Conservation (phyloP, 345 rosid species). For the Erodium maritimum region DNA sequence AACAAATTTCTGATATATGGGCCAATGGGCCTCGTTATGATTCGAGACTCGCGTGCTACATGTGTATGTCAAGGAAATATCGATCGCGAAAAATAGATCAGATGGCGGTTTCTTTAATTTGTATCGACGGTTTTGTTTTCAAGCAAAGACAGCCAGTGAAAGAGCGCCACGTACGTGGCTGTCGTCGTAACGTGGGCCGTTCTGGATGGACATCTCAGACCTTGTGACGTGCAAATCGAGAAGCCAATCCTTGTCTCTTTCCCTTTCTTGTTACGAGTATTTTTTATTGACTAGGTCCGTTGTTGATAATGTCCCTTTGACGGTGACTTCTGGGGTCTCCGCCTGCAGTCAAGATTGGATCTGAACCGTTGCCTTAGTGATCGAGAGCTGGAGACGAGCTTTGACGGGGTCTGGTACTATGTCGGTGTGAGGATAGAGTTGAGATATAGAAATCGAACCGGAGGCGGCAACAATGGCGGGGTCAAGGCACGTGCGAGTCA, state of each 20-base stretch:
- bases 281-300: neutral
- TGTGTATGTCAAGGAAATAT: neutral
- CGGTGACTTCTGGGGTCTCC: neutral
- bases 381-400: neutral
- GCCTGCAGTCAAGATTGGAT: neutral
- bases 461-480: neutral
- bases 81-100: neutral
- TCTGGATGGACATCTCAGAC: neutral
- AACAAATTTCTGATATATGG: neutral
- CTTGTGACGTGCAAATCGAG: neutral
- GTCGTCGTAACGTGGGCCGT: constrained; percentile 3
- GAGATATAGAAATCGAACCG: neutral
- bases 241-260: neutral
- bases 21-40: too few relatives aligned
- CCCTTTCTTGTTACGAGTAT: neutral
- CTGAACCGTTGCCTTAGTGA: neutral
- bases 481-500: neutral
- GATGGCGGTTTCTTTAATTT: neutral
- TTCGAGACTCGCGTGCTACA: neutral
- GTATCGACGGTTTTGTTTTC: neutral
- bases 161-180: neutral
- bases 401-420: neutral
- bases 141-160: neutral
- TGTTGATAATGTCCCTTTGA: neutral
- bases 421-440: neutral